Conservation (phyloP, 208 protist genomes). For the Wallacemonas sp. region DNA sequence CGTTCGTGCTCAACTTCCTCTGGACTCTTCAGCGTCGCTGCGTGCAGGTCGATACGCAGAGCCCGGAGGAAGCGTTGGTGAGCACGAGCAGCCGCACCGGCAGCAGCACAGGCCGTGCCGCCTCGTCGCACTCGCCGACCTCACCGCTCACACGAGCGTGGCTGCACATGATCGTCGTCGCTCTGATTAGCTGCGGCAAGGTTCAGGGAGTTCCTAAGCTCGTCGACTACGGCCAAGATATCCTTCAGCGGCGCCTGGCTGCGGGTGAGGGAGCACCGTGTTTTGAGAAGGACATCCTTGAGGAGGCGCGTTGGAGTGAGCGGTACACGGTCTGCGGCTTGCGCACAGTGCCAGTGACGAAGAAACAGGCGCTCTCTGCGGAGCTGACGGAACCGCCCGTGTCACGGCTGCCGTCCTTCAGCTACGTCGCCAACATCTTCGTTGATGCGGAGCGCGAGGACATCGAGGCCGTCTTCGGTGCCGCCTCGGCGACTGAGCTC, state of each 20-base stretch:
- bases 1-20: slow-evolving; percentile 52
- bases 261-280: slow-evolving; percentile 32
- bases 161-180: slow-evolving; percentile 57
- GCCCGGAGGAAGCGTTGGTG: background rate
- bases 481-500: slow-evolving; percentile 7
- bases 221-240: slow-evolving; percentile 42
- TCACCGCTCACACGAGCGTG: slow-evolving; percentile 53
- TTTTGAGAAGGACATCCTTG: slow-evolving; percentile 32
- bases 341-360: slow-evolving; percentile 22
- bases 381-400: slow-evolving; percentile 32
- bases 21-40: slow-evolving; percentile 49
- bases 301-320: slow-evolving; percentile 8
- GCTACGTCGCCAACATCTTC: slow-evolving; percentile 49
- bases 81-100: background rate
- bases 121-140: slow-evolving; percentile 14
- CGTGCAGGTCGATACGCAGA: slow-evolving; percentile 8
- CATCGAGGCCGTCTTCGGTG: slow-evolving; percentile 33
- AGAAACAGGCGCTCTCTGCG: slow-evolving; percentile 19
- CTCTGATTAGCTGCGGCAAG: slow-evolving; percentile 42
- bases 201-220: slow-evolving; percentile 43
- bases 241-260: slow-evolving; percentile 37
- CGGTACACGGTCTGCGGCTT: slow-evolving; percentile 33
- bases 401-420: slow-evolving; percentile 47
- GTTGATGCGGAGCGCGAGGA: slow-evolving; percentile 41
- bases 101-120: slow-evolving; percentile 8